Percentiles rank a stretch among this genome's conserved stretches.
Evolutionary conservation across 1,284 basidiomycete genomes (phyloP).

Genomic region (Rhodotorula glutinis): DNA sequence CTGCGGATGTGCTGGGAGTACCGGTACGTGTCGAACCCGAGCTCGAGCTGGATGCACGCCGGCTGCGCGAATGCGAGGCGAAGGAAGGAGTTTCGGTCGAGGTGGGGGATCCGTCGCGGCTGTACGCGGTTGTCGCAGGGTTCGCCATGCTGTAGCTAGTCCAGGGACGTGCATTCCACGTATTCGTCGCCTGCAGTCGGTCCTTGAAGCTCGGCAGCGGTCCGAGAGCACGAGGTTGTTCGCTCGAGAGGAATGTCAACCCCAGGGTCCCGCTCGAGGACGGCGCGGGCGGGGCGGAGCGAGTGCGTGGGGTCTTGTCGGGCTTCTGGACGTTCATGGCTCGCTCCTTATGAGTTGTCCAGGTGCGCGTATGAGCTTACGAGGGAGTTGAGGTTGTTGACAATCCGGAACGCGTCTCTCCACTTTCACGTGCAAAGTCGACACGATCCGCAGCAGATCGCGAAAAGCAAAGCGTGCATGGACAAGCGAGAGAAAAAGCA

Average conservation of each 20-base stretch:
- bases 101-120: not conserved
- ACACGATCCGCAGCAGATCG: too few species aligned
- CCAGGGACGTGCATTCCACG: not conserved
- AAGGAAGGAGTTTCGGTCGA: not conserved
- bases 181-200: slow-evolving; percentile 10
- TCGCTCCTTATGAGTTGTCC: too few species aligned
- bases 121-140: not conserved
- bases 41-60: not conserved
- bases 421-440: too few species aligned
- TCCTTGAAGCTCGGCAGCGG: slow-evolving; percentile 15
- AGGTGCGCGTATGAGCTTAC: too few species aligned
- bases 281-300: not conserved
- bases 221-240: not conserved
- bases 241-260: not conserved
- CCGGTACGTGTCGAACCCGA: too few species aligned
- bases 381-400: too few species aligned
- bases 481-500: too few species aligned
- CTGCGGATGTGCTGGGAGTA: not conserved
- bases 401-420: too few species aligned
- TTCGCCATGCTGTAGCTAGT: not conserved
- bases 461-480: too few species aligned
- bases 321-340: too few species aligned
- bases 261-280: not conserved
- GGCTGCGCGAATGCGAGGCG: not conserved
- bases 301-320: too few species aligned